Evolutionary conservation across 768 basidiomycete genomes (phyloP).

Genomic region (Wakefieldia striispora): DNA sequence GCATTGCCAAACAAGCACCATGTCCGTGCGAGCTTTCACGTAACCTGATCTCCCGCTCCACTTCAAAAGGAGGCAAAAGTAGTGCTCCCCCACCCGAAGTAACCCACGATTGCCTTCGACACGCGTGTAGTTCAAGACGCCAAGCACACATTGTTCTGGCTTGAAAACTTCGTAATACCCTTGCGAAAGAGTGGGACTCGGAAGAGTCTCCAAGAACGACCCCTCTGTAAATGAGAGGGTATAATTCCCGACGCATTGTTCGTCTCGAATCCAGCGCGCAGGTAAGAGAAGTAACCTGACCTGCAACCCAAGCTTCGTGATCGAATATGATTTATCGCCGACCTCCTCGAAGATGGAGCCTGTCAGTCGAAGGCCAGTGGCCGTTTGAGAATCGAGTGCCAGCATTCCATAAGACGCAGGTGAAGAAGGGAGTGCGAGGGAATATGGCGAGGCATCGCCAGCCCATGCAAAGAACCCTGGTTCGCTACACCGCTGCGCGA

Average conservation of each 20-base stretch:
- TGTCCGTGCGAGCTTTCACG: conserved; percentile 15
- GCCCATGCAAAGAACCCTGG: conserved; percentile 1
- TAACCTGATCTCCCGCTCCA: conserved; percentile 2
- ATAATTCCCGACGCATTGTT: conserved; percentile 1
- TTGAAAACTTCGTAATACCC: conserved; percentile 16
- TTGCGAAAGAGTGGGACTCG: conserved; percentile 8
- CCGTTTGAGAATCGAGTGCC: background rate
- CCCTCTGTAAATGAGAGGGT: conserved; percentile 15
- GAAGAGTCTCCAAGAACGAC: conserved; percentile 6
- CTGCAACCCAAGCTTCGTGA: conserved; percentile 13
- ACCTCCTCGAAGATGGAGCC: conserved; percentile 15
- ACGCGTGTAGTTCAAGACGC: conserved; percentile 13
- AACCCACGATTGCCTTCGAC: conserved; percentile 5
- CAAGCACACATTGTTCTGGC: conserved; percentile 15
- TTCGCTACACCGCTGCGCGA: background rate
- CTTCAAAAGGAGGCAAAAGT: conserved; percentile 13
- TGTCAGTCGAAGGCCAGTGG: conserved; percentile 6
- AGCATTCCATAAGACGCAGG: conserved; percentile 8
- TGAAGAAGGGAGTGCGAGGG: conserved; percentile 7
- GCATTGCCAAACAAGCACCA: conserved; percentile 13
- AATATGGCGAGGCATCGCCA: conserved; percentile 10
- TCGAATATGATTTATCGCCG: conserved; percentile 15
- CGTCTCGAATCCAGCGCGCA: conserved; percentile 3
- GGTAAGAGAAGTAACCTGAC: conserved; percentile 11
- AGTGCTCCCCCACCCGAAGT: conserved; percentile 9